Base-by-base conservation (phyloP, 352 stramenopile genomes). In the Phytophthora uliginosa region DNA sequence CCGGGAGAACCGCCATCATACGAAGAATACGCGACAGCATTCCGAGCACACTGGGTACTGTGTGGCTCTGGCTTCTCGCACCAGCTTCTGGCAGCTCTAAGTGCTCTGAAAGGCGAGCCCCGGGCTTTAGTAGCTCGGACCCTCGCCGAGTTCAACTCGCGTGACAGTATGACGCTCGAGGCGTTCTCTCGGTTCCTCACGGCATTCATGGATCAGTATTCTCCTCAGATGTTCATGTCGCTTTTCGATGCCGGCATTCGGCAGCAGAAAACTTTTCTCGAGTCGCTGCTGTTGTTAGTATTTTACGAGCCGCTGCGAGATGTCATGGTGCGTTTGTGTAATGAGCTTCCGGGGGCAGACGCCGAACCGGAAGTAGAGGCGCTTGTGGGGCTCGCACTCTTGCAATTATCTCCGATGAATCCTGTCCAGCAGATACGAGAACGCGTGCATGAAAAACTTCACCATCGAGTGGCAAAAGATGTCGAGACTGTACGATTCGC, bases 151-250 rank as follows among this genome's bases (percentile, higher is more conserved):
- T 93, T 81, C 58, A 77, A 88, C 31, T 86, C 84, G 7, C 74
- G 84, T 17, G 84, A 89, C 56, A 77, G 63, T 13, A 93, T 95
- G 88, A 90, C 80, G 12, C 69, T 92, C 4, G 88, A 95, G 42
- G 83, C 79, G 0, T 78, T 92, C 42, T 71, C 77, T 4, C 77
- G 88, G 0, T 90, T 93, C 57, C 57, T 92, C 8, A 90, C 73
- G 31, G 68, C 76, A 13, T 82, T 93, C 58, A 93, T 95, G 81
- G 85, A 93, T 34, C 82, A 93, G 64, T 90, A 89, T 60, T 93
- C 83, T 3, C 73, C 78, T 4, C 83, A 85, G 59, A 50, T 73
- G 22, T 73, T 90, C 47, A 59, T 93, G 42, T 28, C 58, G 4
- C 89, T 93, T 38, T 85, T 95, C 51, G 81, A 81, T 13, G 56